Conservation (phyloP, 208 protist genomes). For the Trichomonas tenax region DNA sequence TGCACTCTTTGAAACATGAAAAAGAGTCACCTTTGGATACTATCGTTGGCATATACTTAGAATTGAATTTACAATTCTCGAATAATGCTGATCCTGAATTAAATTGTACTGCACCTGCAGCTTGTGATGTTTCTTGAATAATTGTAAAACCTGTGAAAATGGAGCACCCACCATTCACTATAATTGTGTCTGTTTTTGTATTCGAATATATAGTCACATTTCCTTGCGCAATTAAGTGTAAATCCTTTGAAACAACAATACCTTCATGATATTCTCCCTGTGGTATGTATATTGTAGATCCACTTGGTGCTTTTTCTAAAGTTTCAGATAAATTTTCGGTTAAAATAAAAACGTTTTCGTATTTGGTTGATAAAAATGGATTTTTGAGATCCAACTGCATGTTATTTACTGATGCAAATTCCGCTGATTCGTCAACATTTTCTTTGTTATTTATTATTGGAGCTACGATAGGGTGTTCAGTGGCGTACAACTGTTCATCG, state of each 20-base stretch:
- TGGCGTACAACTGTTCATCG: background rate
- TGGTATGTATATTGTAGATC: background rate
- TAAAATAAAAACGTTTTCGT: background rate
- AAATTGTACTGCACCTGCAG: background rate
- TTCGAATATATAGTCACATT: background rate
- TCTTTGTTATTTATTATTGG: background rate
- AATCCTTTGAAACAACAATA: background rate
- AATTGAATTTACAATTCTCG: background rate
- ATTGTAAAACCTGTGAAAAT: background rate
- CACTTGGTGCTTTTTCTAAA: background rate
- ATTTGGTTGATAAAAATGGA: background rate
- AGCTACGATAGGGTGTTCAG: background rate
- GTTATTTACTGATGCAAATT: background rate
- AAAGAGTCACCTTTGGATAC: background rate
- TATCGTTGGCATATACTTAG: background rate
- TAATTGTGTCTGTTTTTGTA: background rate
- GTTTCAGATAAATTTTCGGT: background rate
- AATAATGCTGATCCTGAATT: background rate
- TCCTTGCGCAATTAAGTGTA: background rate
- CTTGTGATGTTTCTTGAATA: background rate
- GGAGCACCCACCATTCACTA: background rate
- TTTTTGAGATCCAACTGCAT: background rate
- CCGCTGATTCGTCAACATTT: background rate
- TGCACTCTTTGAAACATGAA: background rate
- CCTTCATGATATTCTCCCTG: background rate